Evolutionary conservation across 495 filamentous ascomycete genomes (phyloP).

Genomic region (Xylaria curta): DNA sequence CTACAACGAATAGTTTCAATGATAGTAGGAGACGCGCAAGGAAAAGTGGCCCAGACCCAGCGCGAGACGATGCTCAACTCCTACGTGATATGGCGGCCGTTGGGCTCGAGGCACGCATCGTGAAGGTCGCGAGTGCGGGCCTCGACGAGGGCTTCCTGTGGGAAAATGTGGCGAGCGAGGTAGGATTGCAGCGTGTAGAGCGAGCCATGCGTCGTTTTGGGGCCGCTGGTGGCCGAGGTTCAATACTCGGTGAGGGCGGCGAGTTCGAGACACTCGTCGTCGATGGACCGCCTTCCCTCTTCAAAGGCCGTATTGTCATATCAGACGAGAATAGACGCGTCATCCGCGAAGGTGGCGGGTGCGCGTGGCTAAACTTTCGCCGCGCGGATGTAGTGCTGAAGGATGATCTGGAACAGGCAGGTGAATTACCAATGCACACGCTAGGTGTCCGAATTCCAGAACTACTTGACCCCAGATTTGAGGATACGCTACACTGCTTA

Average conservation of each 20-base stretch:
- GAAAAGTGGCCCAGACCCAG: background rate
- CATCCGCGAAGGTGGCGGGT: constrained; percentile 72
- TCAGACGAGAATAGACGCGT: constrained; percentile 58
- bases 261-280: constrained; percentile 95
- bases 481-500: constrained; percentile 21
- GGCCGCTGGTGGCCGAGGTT: constrained; percentile 60
- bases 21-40: background rate
- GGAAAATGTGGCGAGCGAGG: constrained; percentile 71
- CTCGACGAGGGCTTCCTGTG: constrained; percentile 83
- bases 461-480: constrained; percentile 56
- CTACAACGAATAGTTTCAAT: constrained; percentile 39
- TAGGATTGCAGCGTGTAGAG: constrained; percentile 59
- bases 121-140: constrained; percentile 94
- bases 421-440: constrained; percentile 17
- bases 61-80: constrained; percentile 54
- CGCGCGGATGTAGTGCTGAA: constrained; percentile 65
- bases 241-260: constrained; percentile 88
- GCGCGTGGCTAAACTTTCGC: constrained; percentile 65
- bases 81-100: constrained; percentile 80
- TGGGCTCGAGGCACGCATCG: constrained; percentile 81
- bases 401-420: constrained; percentile 33
- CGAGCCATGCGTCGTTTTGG: constrained; percentile 74
- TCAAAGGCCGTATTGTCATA: constrained; percentile 73
- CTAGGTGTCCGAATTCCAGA: constrained; percentile 51
- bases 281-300: constrained; percentile 74